Evolutionary conservation across 2,329 filamentous ascomycete genomes (phyloP), one percentile per base, ranked within the genome.

Genomic region (Grosmannia huntii): DNA sequence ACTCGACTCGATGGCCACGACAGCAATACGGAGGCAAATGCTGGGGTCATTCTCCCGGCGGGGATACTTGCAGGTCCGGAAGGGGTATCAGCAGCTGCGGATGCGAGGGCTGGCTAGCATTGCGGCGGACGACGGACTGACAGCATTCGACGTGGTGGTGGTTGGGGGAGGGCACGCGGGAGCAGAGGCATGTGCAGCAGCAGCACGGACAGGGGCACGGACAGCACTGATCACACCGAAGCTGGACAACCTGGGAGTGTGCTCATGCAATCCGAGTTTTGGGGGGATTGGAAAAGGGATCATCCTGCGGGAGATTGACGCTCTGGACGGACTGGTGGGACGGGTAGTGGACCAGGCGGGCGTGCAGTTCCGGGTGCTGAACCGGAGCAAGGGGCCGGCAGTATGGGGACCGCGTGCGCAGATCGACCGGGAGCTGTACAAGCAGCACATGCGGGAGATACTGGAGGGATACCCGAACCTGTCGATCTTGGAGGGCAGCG

Each of bases 221-320:
- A 97, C 94, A 49, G 92, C 87, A 1, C 81, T 99, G 64, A 79
- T 99, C 54, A 99, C 94, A 1, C 94, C 92, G 2, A 90, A 87
- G 60, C 72, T 89, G 59, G 85, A 91, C 60, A 96, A 96, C 65
- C 84, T 97, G 23, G 92, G 92, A 58, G 89, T 94, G 33, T 97
- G 92, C 74, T 96, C 91, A 41, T 97, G 92, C 74, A 97, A 97
- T 69, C 92, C 92, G 1, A 95, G 90, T 63, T 95, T 99, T 68
- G 94, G 94, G 46, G 94, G 94, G n/a, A 97, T 99, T 65, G 94
- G 94, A 51, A 99, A 99, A 70, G 94, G 94, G 19, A 97, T 89
- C 11, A 96, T 99, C 76, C 76, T 99, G 55, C 85, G 92, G 49
- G 94, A 99, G 72, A 86, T 99, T 36, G 94, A 99, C 74, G 94